Evolutionary conservation across 345 rosid species (phyloP).

Genomic region (Rhizophora apiculata): DNA sequence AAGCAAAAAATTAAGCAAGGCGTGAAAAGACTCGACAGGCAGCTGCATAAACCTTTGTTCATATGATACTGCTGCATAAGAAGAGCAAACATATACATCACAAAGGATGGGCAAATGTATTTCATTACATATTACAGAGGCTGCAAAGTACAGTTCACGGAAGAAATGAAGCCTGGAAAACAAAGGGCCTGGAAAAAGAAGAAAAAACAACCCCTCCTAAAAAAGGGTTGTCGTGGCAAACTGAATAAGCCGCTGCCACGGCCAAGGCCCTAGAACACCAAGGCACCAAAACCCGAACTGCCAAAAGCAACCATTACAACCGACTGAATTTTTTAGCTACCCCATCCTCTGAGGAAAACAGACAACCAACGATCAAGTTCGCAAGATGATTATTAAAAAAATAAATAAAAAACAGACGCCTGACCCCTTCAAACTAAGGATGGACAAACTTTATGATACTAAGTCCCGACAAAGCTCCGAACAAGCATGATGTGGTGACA

Average conservation of each 20-base stretch:
- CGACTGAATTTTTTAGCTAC: not conserved
- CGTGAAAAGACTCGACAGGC: too few species aligned
- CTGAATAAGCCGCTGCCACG: slow-evolving; percentile 39
- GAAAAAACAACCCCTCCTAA: slow-evolving; percentile 28
- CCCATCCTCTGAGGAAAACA: slow-evolving; percentile 31
- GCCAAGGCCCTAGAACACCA: slow-evolving; percentile 37
- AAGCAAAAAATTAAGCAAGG: too few species aligned
- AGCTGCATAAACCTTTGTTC: too few species aligned
- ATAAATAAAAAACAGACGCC: not conserved
- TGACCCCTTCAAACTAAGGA: slow-evolving; percentile 23
- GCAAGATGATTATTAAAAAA: slow-evolving; percentile 21
- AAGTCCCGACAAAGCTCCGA: slow-evolving; percentile 20
- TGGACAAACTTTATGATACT: slow-evolving; percentile 19
- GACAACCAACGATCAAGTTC: slow-evolving; percentile 31
- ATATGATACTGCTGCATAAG: not conserved
- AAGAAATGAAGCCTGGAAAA: slow-evolving; percentile 34
- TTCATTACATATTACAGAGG: slow-evolving; percentile 25
- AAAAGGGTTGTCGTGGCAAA: slow-evolving; percentile 37
- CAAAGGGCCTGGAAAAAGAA: slow-evolving; percentile 23
- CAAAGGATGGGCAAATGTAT: slow-evolving; percentile 21
- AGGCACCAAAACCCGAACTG: slow-evolving; percentile 30
- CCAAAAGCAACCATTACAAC: slow-evolving; percentile 18
- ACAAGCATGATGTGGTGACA: not conserved
- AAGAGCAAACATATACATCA: slow-evolving; percentile 16
- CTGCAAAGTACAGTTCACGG: slow-evolving; percentile 28